Conservation (phyloP, 202 grass and related monocot species). For the Saccharum hybrid region DNA sequence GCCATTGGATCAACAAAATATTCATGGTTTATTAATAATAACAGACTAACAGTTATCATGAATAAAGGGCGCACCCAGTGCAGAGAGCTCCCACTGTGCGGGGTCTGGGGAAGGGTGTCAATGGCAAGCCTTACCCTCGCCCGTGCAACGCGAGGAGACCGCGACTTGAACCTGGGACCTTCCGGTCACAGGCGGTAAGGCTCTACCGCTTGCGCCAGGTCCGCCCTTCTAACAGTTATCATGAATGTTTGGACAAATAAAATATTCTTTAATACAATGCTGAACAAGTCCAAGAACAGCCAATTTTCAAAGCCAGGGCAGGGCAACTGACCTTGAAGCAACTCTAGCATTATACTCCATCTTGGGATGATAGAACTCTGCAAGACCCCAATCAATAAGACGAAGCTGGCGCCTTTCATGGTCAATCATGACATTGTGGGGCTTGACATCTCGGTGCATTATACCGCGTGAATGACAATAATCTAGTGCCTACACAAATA, state of each 20-base stretch:
- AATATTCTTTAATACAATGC: slow-evolving; percentile 9
- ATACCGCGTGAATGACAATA: slow-evolving; percentile 94
- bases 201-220: too few species aligned
- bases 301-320: slow-evolving; percentile 27
- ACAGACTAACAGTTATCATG: slow-evolving; percentile 5
- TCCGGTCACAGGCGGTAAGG: too few species aligned
- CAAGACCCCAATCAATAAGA: slow-evolving; percentile 98
- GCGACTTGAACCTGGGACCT: too few species aligned
- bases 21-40: slow-evolving; percentile 37
- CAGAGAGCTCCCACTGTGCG: too few species aligned
- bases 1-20: neutral
- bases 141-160: too few species aligned
- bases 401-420: slow-evolving; percentile 84
- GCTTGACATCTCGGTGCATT: slow-evolving; percentile 98
- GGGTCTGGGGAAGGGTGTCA: too few species aligned
- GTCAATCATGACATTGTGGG: slow-evolving; percentile 98
- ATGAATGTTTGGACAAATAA: slow-evolving; percentile 14
- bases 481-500: slow-evolving; percentile 93
- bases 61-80: neutral
- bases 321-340: slow-evolving; percentile 74
- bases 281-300: slow-evolving; percentile 23
- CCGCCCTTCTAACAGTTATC: neutral
- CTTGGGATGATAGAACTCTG: slow-evolving; percentile 94
- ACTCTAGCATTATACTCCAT: slow-evolving; percentile 97
- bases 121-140: too few species aligned